Evolutionary conservation across 208 protist genomes (phyloP).

Genomic region (Wallacemonas sp.): DNA sequence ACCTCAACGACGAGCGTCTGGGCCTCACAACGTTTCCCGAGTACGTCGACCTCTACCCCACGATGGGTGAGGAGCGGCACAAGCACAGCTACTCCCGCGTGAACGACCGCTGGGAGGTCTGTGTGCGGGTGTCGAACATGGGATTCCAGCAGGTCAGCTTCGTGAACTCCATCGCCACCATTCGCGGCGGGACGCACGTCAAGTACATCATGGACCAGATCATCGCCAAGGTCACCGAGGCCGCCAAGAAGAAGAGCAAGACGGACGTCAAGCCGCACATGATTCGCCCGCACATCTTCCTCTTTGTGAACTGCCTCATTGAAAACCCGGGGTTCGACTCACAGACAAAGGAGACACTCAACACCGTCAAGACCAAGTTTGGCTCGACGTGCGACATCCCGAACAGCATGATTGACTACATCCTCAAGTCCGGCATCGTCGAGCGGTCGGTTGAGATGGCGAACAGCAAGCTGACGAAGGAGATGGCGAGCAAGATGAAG

Average conservation of each 20-base stretch:
- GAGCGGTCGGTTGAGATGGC: conserved; percentile 94
- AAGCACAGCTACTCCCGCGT: conserved; percentile 76
- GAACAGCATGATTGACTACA: conserved; percentile 95
- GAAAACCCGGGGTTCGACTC: conserved; percentile 99
- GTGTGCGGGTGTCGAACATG: conserved; percentile 92
- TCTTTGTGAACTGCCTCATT: conserved; percentile 99
- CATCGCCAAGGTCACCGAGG: conserved; percentile 85
- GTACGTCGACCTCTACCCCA: conserved; percentile 97
- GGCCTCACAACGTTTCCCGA: conserved; percentile 96
- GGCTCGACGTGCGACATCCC: conserved; percentile 96
- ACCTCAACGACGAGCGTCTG: conserved; percentile 96
- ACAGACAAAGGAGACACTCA: conserved; percentile 99
- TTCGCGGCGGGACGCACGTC: conserved; percentile 99
- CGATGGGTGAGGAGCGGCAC: conserved; percentile 83
- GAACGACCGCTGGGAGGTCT: conserved; percentile 98
- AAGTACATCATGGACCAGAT: conserved; percentile 98
- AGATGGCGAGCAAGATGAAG: conserved; percentile 83
- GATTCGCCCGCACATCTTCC: conserved; percentile 98
- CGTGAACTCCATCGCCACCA: conserved; percentile 99
- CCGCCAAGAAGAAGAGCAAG: conserved; percentile 97
- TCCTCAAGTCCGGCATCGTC: conserved; percentile 95
- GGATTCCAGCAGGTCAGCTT: conserved; percentile 99
- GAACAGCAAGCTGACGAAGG: conserved; percentile 95
- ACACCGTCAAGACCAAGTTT: conserved; percentile 94
- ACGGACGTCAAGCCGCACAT: conserved; percentile 96